phyloP scores from a whole-genome alignment of 1,139 yeast genomes.

The Pichia sp. region DNA sequence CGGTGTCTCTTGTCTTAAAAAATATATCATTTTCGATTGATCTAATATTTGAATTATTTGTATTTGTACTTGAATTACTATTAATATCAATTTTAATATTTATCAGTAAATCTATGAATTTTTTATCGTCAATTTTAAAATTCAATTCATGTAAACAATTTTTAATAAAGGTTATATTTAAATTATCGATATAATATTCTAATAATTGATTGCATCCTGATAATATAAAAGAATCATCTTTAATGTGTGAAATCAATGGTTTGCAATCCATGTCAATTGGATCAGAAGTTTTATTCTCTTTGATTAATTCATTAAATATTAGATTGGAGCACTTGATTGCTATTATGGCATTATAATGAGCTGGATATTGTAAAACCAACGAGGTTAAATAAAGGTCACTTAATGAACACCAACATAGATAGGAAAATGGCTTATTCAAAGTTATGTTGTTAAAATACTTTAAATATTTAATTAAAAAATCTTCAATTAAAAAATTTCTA shows the following conservation, averaged over 20 bases:
- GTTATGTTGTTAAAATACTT: constrained; percentile 30
- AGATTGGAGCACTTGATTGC: constrained; percentile 48
- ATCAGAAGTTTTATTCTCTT: not conserved
- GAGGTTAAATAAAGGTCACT: constrained; percentile 74
- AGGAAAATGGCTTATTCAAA: constrained; percentile 34
- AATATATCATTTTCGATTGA: constrained; percentile 21
- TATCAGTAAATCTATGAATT: constrained; percentile 21
- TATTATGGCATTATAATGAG: constrained; percentile 76
- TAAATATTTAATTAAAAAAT: constrained; percentile 60
- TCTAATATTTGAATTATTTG: not conserved
- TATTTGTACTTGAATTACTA: constrained; percentile 1
- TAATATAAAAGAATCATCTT: constrained; percentile 3
- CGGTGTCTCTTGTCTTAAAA: constrained; percentile 27
- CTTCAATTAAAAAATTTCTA: constrained; percentile 75
- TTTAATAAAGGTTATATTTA: constrained; percentile 22
- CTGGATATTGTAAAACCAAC: constrained; percentile 64
- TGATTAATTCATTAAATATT: constrained; percentile 27
- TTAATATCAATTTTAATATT: constrained; percentile 25
- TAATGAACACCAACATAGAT: constrained; percentile 67
- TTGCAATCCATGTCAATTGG: not conserved
- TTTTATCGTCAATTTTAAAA: constrained; percentile 17
- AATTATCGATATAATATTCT: constrained; percentile 28
- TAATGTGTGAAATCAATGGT: not conserved
- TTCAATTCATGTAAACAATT: constrained; percentile 18
- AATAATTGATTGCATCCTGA: constrained; percentile 33